These are phyloP conservation scores for Scleroderma citrinum DNA, from an alignment of 768 basidiomycete species.

Conservation along the genomic window DNA sequence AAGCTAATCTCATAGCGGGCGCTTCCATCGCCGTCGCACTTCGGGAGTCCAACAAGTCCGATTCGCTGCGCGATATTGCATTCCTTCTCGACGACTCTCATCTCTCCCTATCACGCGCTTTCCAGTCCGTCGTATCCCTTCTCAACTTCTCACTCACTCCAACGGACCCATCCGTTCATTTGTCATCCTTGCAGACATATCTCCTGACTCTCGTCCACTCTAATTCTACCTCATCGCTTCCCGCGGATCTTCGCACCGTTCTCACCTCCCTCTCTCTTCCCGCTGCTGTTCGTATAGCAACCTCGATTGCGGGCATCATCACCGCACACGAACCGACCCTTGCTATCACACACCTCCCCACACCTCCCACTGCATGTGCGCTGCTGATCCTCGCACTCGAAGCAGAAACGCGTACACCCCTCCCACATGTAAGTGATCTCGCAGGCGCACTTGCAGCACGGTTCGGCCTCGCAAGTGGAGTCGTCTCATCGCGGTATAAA, in stretches of 20 bases:
- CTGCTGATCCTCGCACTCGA: slow-evolving; percentile 66
- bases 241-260: slow-evolving; percentile 30
- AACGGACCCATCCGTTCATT: slow-evolving; percentile 54
- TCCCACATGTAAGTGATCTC: slow-evolving; percentile 51
- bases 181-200: slow-evolving; percentile 51
- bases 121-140: slow-evolving; percentile 44
- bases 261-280: slow-evolving; percentile 36
- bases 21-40: slow-evolving; percentile 66
- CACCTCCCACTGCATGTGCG: slow-evolving; percentile 57
- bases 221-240: slow-evolving; percentile 23
- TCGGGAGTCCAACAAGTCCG: slow-evolving; percentile 63
- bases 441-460: slow-evolving; percentile 50
- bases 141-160: slow-evolving; percentile 49
- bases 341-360: slow-evolving; percentile 35
- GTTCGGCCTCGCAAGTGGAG: slow-evolving; percentile 43
- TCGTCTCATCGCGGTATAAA: slow-evolving; percentile 68
- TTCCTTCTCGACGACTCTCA: slow-evolving; percentile 53
- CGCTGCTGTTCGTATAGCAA: slow-evolving; percentile 38
- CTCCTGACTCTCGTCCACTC: slow-evolving; percentile 37
- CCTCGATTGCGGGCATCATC: slow-evolving; percentile 38
- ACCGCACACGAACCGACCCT: slow-evolving; percentile 35
- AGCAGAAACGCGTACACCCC: slow-evolving; percentile 48
- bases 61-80: slow-evolving; percentile 64
- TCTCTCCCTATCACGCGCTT: slow-evolving; percentile 47
- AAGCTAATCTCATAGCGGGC: slow-evolving; percentile 62